Evolutionary conservation across 2,329 filamentous ascomycete genomes (phyloP).

Genomic region (Ceratocystis ficicola): DNA sequence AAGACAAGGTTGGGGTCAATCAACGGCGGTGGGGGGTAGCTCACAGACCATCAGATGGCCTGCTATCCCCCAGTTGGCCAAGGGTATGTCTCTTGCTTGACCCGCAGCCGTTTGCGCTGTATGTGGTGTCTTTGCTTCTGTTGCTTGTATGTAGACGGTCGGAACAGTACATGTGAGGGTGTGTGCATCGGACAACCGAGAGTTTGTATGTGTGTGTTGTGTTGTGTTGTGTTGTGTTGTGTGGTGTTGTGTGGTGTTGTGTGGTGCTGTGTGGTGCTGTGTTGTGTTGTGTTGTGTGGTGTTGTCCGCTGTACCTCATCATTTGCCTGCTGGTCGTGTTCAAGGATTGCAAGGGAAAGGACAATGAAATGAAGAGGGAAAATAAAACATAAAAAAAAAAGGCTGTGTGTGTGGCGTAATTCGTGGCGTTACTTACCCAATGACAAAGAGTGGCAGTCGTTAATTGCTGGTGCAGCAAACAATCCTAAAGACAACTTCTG

Average conservation of each 20-base stretch:
- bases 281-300: no score
- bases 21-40: neutral
- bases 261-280: no score
- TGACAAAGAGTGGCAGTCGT: neutral
- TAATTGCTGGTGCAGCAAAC: neutral
- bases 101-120: neutral
- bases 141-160: neutral
- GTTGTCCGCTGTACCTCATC: no score
- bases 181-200: slow-evolving; percentile 4
- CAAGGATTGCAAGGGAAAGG: no score
- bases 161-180: neutral
- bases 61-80: neutral
- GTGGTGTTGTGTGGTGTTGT: no score
- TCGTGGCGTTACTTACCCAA: no score
- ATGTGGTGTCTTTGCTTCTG: neutral
- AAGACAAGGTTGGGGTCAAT: neutral
- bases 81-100: neutral
- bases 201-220: neutral
- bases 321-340: no score
- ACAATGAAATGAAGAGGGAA: no score
- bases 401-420: neutral
- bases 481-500: neutral
- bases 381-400: neutral
- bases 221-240: no score
- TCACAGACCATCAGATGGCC: neutral